Conservation (phyloP, 1,284 basidiomycete species). For the Naganishia liquefaciens region DNA sequence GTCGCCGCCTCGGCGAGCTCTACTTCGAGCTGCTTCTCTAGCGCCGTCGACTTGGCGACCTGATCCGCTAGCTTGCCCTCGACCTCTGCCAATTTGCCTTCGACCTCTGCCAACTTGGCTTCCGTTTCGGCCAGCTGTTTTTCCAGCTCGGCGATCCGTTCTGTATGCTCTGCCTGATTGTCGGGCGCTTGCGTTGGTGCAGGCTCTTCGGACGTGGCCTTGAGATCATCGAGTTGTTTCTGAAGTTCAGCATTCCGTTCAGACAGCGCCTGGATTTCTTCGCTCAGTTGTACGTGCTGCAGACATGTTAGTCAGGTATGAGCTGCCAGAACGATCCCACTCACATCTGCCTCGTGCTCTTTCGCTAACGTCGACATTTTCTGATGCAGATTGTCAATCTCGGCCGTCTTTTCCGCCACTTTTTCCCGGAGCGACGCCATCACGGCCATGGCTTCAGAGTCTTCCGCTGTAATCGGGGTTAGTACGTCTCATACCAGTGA, state of each 20-base stretch:
- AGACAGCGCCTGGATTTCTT: slow-evolving; percentile 36
- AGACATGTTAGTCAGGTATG: not conserved
- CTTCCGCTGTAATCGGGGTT: slow-evolving; percentile 60
- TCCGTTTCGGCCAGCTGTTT: slow-evolving; percentile 37
- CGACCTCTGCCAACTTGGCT: slow-evolving; percentile 39
- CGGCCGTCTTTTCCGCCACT: slow-evolving; percentile 73
- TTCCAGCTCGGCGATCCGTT: slow-evolving; percentile 9
- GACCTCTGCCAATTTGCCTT: slow-evolving; percentile 39
- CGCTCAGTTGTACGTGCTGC: slow-evolving; percentile 28
- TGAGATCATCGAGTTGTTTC: slow-evolving; percentile 58
- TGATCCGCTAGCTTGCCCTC: slow-evolving; percentile 21
- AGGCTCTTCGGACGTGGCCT: slow-evolving; percentile 43
- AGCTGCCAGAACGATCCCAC: slow-evolving; percentile 25
- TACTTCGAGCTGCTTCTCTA: slow-evolving; percentile 25
- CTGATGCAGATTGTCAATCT: slow-evolving; percentile 56
- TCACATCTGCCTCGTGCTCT: slow-evolving; percentile 56
- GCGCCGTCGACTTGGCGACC: not conserved
- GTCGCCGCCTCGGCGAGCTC: slow-evolving; percentile 64
- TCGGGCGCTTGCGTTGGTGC: slow-evolving; percentile 24
- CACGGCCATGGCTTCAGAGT: slow-evolving; percentile 73
- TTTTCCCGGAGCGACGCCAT: slow-evolving; percentile 77
- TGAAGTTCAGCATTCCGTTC: slow-evolving; percentile 33
- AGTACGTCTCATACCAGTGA: not conserved
- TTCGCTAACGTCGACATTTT: slow-evolving; percentile 43
- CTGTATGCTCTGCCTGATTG: slow-evolving; percentile 27